These are phyloP conservation scores for Trypanosoma brucei DNA, from an alignment of 208 protist genomes.

Conservation along the genomic window DNA sequence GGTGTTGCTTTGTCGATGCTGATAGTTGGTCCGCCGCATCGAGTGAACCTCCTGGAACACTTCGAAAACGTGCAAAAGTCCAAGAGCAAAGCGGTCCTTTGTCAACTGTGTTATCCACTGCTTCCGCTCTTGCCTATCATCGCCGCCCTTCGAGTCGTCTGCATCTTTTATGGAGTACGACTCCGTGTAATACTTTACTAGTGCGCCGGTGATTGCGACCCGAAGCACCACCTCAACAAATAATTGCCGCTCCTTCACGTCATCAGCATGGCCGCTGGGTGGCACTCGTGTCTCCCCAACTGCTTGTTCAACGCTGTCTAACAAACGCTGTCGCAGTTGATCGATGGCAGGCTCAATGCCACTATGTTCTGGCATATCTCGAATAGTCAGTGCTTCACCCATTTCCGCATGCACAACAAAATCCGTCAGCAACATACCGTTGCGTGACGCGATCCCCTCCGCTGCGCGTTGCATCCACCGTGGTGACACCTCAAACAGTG, in stretches of 20 bases:
- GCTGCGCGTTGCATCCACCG: slow-evolving; percentile 27
- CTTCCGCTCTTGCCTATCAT: slow-evolving; percentile 1
- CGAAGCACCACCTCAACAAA: slow-evolving; percentile 46
- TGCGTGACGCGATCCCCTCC: slow-evolving; percentile 31
- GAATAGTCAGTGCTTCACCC: slow-evolving; percentile 28
- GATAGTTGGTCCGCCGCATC: slow-evolving; percentile 69
- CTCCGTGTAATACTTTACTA: slow-evolving; percentile 33
- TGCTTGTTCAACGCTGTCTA: slow-evolving; percentile 2
- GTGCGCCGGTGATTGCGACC: slow-evolving; percentile 49
- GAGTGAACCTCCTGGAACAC: slow-evolving; percentile 68
- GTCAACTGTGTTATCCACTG: not conserved
- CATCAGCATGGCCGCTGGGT: slow-evolving; percentile 2
- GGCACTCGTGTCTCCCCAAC: not conserved
- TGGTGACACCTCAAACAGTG: slow-evolving; percentile 10
- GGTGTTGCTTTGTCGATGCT: slow-evolving; percentile 32
- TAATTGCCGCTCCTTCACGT: slow-evolving; percentile 37
- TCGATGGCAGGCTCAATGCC: slow-evolving; percentile 15
- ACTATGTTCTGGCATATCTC: not conserved
- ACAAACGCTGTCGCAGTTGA: slow-evolving; percentile 8
- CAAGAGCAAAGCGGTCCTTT: slow-evolving; percentile 47
- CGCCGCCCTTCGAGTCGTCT: not conserved
- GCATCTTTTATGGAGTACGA: slow-evolving; percentile 13
- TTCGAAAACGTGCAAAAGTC: slow-evolving; percentile 74
- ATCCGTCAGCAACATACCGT: slow-evolving; percentile 47
- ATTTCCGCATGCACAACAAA: slow-evolving; percentile 31